Conservation (phyloP, 345 rosid genomes). For the Geranium rotundifolium region DNA sequence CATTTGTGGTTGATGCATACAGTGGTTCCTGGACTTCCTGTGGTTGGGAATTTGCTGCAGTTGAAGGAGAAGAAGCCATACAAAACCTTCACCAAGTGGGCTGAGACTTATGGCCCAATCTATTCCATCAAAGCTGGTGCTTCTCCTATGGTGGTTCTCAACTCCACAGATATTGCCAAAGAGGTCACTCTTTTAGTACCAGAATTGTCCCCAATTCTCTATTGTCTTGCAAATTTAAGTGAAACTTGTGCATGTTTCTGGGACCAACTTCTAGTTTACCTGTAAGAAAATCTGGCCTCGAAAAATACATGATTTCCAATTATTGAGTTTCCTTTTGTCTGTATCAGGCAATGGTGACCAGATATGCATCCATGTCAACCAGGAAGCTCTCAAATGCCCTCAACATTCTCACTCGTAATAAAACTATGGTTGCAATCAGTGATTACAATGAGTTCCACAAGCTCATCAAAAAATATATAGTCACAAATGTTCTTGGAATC, state of each 20-base stretch:
- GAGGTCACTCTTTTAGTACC: constrained; percentile 33
- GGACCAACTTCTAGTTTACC: no score
- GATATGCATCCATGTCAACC: constrained; percentile 65
- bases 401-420: constrained; percentile 50
- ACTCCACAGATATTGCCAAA: constrained; percentile 51
- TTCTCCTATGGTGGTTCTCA: constrained; percentile 54
- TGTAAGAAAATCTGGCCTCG: no score
- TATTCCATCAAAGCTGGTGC: constrained; percentile 72
- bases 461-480: constrained; percentile 39
- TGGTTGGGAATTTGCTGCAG: constrained; percentile 76
- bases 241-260: no score
- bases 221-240: no score
- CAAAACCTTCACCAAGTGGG: constrained; percentile 69
- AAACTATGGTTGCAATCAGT: constrained; percentile 79
- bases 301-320: neutral
- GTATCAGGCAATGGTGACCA: constrained; percentile 72
- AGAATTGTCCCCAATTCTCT: neutral
- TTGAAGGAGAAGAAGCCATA: constrained; percentile 88
- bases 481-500: constrained; percentile 46
- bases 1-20: constrained; percentile 14
- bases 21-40: constrained; percentile 73
- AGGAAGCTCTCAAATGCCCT: constrained; percentile 67
- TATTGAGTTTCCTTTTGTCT: neutral
- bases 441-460: constrained; percentile 77
- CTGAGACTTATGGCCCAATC: constrained; percentile 68